A percentile compares a stretch with the other conserved stretches of the same genome.
These are phyloP conservation scores for Lasiodiplodia theobromae DNA, from an alignment of 2,329 filamentous ascomycete species.

Conservation along the genomic window DNA sequence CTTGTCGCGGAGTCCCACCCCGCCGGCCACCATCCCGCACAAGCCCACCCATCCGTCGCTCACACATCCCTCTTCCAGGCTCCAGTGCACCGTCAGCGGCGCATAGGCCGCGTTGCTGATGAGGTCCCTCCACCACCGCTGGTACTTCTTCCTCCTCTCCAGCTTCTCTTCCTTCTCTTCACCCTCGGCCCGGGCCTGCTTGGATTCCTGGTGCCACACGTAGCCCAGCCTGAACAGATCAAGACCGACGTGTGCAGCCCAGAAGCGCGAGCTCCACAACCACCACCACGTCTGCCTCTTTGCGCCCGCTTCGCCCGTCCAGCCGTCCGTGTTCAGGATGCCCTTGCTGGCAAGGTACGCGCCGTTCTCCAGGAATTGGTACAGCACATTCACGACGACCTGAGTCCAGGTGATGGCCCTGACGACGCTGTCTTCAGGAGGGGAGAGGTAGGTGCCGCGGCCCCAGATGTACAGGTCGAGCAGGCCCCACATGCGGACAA, in stretches of 20 bases:
- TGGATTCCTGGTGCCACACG: constrained; percentile 46
- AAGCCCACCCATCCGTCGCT: constrained; percentile 65
- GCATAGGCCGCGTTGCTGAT: constrained; percentile 77
- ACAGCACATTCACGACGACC: constrained; percentile 70
- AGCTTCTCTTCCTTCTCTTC: constrained; percentile 50
- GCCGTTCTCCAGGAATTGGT: constrained; percentile 83
- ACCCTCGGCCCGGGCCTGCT: constrained; percentile 39
- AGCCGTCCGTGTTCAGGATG: constrained; percentile 60
- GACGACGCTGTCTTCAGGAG: constrained; percentile 40
- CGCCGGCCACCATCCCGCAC: constrained; percentile 61
- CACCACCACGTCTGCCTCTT: constrained; percentile 66
- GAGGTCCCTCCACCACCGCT: constrained; percentile 70
- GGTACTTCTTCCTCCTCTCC: constrained; percentile 41
- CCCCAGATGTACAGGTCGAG: constrained; percentile 76
- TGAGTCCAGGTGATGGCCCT: constrained; percentile 68
- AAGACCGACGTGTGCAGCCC: constrained; percentile 78
- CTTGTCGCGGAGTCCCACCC: constrained; percentile 53
- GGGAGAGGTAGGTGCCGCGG: constrained; percentile 48
- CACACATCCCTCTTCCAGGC: constrained; percentile 70
- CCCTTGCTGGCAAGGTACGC: constrained; percentile 79
- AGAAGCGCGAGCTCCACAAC: constrained; percentile 78
- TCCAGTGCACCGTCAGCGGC: constrained; percentile 86
- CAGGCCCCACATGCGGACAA: constrained; percentile 78
- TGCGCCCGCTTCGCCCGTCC: constrained; percentile 55
- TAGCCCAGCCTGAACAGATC: constrained; percentile 72